A percentile compares a stretch with the other conserved stretches of the same genome.
These are phyloP conservation scores for Capillidium heterosporum DNA, from an alignment of 371 early-diverging fungal genomes.

Conservation along the genomic window DNA sequence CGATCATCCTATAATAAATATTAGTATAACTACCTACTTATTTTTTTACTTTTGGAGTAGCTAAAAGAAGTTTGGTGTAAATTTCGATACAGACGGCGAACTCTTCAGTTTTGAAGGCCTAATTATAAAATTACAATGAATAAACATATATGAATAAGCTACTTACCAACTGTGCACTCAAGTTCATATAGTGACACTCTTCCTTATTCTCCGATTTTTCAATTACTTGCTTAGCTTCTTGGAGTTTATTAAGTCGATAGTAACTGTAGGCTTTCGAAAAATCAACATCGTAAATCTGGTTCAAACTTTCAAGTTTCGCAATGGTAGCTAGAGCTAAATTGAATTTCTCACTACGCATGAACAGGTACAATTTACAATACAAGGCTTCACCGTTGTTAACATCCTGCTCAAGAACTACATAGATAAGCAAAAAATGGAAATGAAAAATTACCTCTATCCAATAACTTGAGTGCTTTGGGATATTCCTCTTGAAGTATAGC, in stretches of 20 bases:
- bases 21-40: not conserved
- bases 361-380: not conserved
- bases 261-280: conserved; percentile 2
- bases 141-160: not conserved
- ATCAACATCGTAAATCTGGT: not conserved
- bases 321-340: not conserved
- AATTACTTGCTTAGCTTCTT: not conserved
- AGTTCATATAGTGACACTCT: not conserved
- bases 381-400: not conserved
- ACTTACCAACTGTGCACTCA: conserved; percentile 3
- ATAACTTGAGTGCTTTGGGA: too few relatives aligned
- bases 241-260: not conserved
- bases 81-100: not conserved
- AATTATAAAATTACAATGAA: not conserved
- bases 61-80: not conserved
- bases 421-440: too few relatives aligned
- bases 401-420: too few relatives aligned
- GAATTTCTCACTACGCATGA: not conserved
- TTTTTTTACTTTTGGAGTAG: not conserved
- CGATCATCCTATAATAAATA: not conserved
- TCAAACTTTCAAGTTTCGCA: not conserved
- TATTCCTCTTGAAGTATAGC: too few relatives aligned
- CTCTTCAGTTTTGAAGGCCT: conserved; percentile 5
- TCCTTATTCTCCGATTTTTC: not conserved
- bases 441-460: too few relatives aligned